Percentiles rank a stretch among this genome's conserved stretches.
Evolutionary conservation across 768 basidiomycete genomes (phyloP).

Genomic region (Cytidiella melzeri): DNA sequence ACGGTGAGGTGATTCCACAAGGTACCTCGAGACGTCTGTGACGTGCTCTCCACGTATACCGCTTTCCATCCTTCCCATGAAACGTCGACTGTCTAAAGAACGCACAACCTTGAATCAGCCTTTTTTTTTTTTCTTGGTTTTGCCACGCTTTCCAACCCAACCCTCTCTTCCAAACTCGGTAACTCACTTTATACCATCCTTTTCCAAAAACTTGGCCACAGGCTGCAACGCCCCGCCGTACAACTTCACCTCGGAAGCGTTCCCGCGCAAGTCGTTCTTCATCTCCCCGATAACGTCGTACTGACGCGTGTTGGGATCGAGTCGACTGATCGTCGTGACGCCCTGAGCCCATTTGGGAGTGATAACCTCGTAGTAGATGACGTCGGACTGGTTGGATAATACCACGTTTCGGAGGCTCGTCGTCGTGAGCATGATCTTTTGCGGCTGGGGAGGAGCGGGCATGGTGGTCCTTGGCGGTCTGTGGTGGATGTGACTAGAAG

Average conservation of each 20-base stretch:
- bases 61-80: constrained; percentile 23
- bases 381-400: constrained; percentile 32
- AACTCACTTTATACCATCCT: constrained; percentile 5
- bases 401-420: constrained; percentile 31
- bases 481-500: not conserved
- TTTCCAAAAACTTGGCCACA: constrained; percentile 27
- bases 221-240: constrained; percentile 22
- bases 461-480: not conserved
- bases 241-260: constrained; percentile 26
- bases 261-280: constrained; percentile 24
- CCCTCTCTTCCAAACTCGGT: no score
- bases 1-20: not conserved
- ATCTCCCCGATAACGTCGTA: constrained; percentile 29
- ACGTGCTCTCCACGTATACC: constrained; percentile 23
- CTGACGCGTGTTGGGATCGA: constrained; percentile 24
- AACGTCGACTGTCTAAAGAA: constrained; percentile 21
- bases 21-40: constrained; percentile 18
- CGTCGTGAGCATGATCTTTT: constrained; percentile 33
- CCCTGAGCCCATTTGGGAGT: constrained; percentile 33
- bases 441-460: constrained; percentile 5
- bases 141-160: no score
- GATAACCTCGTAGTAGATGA: constrained; percentile 34
- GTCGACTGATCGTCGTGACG: constrained; percentile 29
- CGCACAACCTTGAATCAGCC: no score
- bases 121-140: no score